Conservation (phyloP, 2,329 filamentous ascomycete species). For the Colletotrichum cuscutae region DNA sequence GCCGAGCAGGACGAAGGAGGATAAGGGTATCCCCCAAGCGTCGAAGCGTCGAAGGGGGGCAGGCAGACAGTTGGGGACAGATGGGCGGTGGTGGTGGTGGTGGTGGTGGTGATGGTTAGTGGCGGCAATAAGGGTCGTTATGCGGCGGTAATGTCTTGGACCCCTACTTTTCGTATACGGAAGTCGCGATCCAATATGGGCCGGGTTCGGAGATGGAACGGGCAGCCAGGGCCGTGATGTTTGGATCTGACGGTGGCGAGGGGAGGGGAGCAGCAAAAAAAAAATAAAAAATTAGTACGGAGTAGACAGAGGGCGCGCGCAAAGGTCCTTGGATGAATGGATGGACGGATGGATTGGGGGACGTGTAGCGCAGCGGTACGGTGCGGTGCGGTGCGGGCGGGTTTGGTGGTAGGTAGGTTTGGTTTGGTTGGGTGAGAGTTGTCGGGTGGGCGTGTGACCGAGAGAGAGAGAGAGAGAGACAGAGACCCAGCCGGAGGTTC, state of each 20-base stretch:
- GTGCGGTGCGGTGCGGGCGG: background rate
- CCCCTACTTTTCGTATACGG: slow-evolving; percentile 8
- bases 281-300: background rate
- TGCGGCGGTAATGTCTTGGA: slow-evolving; percentile 23
- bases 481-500: slow-evolving; percentile 6
- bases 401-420: background rate
- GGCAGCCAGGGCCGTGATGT: slow-evolving; percentile 13
- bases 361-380: slow-evolving; percentile 5
- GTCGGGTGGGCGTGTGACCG: slow-evolving; percentile 6
- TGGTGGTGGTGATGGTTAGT: background rate
- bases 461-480: too few species aligned
- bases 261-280: background rate
- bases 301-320: background rate
- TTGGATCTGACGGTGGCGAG: background rate
- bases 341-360: slow-evolving; percentile 2
- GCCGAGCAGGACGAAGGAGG: background rate
- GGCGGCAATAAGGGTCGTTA: background rate
- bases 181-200: slow-evolving; percentile 16
- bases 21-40: slow-evolving; percentile 6
- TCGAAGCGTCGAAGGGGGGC: background rate
- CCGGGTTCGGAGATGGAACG: slow-evolving; percentile 21
- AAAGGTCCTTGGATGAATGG: slow-evolving; percentile 11
- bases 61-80: background rate
- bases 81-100: background rate
- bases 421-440: background rate